Evolutionary conservation across 768 basidiomycete species (phyloP), one percentile per base, ranked within the genome.

Genomic region (Lactarius trivialis): DNA sequence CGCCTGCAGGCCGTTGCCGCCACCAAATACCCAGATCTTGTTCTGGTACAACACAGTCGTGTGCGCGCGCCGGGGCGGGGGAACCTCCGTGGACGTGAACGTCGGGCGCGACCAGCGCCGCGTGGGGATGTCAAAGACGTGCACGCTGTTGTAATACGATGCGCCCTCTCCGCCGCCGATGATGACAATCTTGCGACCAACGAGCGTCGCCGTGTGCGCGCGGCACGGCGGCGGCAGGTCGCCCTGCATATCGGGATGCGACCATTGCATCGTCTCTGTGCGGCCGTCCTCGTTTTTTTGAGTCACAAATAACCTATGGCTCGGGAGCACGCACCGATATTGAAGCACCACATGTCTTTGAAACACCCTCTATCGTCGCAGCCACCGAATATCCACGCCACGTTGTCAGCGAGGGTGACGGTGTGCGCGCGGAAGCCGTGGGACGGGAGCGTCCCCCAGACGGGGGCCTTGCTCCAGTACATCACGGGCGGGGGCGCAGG

Each of bases 1-100:
- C 0, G 95, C 93, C n/a, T 82, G 82, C 76, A 88, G 78, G 0
- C 95, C 95, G 61, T 93, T 95, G 2, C 95, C 94, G n/a, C 95
- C 93, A 8, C 93, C 95, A 68, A 96, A 97, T 4, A 97, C 74
- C 77, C 89, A 91, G 0, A 98, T 80, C 70, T 82, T 86, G 61
- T 80, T 79, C 32, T 77, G 76, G 69, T 92, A 86, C 24, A 85
- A 74, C 15, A 94, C 88, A 0, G 91, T 84, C 0, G 92, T 91
- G 72, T 98, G 95, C 1, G 95, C 93, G 30, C 95, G 85, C 9
- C 95, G 84, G 2, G 88, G 85, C 9, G 74, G 71, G 5, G 73
- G 73, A 3, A 70, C 21, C 7, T 67, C 58, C 45, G 65, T 41
- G 15, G 67, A 59, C 32, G 65, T 59, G 66, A 73, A 70, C 0